phyloP scores from a whole-genome alignment of 441 rosid species.

The Adansonia grandidieri region DNA sequence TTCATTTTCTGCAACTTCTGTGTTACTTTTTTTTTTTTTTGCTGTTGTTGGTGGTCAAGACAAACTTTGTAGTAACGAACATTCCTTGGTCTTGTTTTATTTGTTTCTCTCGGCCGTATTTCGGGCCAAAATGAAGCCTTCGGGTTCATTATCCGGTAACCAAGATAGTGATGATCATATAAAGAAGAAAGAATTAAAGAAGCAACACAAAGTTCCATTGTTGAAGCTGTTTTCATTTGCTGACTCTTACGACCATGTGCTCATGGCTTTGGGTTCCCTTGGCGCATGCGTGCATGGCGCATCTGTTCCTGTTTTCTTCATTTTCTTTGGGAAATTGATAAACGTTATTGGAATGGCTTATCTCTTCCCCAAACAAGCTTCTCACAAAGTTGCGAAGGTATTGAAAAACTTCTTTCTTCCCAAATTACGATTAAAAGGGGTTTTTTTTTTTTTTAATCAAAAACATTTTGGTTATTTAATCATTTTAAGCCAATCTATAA shows the following conservation, averaged over 20 bases:
- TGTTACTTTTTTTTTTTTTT: not conserved
- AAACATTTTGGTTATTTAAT: too few species aligned
- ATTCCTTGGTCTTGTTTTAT: not conserved
- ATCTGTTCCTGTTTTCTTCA: conserved; percentile 89
- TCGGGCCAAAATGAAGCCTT: conserved; percentile 34
- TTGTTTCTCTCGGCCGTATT: not conserved
- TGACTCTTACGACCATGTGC: conserved; percentile 65
- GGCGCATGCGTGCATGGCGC: conserved; percentile 86
- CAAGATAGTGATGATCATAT: conserved; percentile 23
- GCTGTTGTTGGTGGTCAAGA: not conserved
- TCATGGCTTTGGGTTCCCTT: conserved; percentile 80
- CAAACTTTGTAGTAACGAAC: not conserved
- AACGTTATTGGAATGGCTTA: conserved; percentile 78
- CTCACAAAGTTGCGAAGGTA: conserved; percentile 88
- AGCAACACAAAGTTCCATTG: conserved; percentile 49
- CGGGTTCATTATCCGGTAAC: conserved; percentile 8
- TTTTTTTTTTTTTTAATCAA: not conserved
- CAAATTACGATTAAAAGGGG: not conserved
- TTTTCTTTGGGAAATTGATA: conserved; percentile 85
- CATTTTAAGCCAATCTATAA: not conserved
- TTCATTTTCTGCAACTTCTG: not conserved
- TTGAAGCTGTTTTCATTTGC: conserved; percentile 79
- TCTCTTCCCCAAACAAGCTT: conserved; percentile 70
- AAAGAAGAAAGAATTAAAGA: conserved; percentile 27
- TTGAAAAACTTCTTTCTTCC: not conserved